Conservation (phyloP, 305 asterid genomes). For the Coffea humblotiana region DNA sequence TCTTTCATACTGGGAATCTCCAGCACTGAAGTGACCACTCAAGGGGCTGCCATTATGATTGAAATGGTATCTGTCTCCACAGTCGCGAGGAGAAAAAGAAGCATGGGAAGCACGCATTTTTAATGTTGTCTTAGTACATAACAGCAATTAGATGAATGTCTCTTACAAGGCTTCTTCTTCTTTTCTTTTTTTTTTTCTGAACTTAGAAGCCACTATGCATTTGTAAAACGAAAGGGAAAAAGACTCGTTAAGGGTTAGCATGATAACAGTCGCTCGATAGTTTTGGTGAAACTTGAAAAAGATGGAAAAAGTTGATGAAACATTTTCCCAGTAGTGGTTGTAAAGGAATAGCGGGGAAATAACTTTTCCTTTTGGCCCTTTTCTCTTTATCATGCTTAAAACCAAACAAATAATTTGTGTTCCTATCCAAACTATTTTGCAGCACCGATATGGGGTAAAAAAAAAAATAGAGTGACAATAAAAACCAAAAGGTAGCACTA, state of each 20-base stretch:
- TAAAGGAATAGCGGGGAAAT: background rate
- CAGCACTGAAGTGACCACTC: constrained; percentile 37
- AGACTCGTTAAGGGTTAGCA: background rate
- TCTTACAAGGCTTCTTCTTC: background rate
- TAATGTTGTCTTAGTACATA: constrained; percentile 18
- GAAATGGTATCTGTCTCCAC: constrained; percentile 22
- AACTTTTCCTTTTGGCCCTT: background rate
- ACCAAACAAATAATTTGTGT: background rate
- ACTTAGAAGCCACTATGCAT: background rate
- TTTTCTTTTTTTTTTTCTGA: background rate
- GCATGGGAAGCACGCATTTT: constrained; percentile 16
- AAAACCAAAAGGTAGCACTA: background rate
- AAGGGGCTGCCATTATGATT: constrained; percentile 23
- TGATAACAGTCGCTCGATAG: background rate
- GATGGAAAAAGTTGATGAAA: background rate
- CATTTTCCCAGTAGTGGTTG: background rate
- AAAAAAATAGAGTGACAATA: background rate
- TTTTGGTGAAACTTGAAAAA: background rate
- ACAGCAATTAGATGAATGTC: constrained; percentile 2
- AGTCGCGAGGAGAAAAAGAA: background rate
- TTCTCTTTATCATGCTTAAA: background rate
- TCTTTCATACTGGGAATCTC: constrained; percentile 25
- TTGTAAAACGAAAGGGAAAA: background rate
- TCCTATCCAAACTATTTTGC: background rate
- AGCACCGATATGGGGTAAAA: background rate